Evolutionary conservation across 2,329 filamentous ascomycete species (phyloP).

Genomic region (Colletotrichum salicis): DNA sequence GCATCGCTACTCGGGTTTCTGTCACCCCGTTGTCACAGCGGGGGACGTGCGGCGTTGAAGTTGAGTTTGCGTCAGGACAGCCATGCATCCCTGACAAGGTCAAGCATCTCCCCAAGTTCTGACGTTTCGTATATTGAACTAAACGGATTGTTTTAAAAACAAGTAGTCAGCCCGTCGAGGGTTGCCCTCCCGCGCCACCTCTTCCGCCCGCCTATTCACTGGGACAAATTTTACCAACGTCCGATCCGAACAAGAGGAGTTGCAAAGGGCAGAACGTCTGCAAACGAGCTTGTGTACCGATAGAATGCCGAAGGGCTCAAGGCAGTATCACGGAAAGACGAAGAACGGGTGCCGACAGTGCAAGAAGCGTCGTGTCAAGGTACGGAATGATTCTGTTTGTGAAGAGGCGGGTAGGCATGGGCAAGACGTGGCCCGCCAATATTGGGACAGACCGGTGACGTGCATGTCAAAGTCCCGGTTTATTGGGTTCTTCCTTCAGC

Average conservation of each 20-base stretch:
- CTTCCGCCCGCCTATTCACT: background rate
- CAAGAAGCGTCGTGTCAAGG: slow-evolving; percentile 36
- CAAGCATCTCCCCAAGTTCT: slow-evolving; percentile 21
- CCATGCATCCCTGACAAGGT: slow-evolving; percentile 27
- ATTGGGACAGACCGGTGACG: background rate
- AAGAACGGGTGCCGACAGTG: slow-evolving; percentile 36
- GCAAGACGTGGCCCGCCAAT: background rate
- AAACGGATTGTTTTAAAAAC: slow-evolving; percentile 20
- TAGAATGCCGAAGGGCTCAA: slow-evolving; percentile 35
- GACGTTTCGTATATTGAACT: slow-evolving; percentile 23
- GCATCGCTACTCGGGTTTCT: slow-evolving; percentile 16
- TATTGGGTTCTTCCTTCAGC: background rate
- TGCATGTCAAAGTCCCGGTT: background rate
- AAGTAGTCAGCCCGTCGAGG: slow-evolving; percentile 9
- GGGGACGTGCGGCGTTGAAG: slow-evolving; percentile 27
- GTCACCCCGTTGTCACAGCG: slow-evolving; percentile 33
- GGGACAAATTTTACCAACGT: background rate
- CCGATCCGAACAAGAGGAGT: slow-evolving; percentile 7
- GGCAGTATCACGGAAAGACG: slow-evolving; percentile 36
- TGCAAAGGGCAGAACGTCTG: background rate
- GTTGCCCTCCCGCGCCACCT: background rate
- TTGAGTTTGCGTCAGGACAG: slow-evolving; percentile 34
- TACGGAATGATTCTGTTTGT: background rate
- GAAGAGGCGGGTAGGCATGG: background rate
- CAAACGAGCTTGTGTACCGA: background rate